Evolutionary conservation across 1,284 basidiomycete species (phyloP).

Genomic region (Apiotrichum mycotoxinovorans): DNA sequence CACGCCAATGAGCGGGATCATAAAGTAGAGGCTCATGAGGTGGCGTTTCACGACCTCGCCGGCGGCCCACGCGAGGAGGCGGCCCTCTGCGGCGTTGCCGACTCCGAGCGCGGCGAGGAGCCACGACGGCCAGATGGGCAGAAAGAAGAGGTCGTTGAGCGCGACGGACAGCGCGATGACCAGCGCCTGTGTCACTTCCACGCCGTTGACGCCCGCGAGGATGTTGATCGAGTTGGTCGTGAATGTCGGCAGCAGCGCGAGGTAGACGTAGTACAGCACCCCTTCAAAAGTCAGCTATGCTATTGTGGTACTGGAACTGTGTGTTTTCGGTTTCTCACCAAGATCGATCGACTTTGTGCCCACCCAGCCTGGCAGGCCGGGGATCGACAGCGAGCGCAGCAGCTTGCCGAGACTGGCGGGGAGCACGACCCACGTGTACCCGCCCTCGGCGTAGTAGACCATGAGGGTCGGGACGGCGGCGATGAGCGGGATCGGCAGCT

Average conservation of each 20-base stretch:
- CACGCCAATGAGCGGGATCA: conserved; percentile 88
- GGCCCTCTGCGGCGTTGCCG: conserved; percentile 50
- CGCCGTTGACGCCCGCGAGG: conserved; percentile 94
- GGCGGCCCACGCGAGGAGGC: conserved; percentile 44
- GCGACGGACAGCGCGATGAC: conserved; percentile 88
- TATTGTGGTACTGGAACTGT: not conserved
- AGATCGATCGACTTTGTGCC: conserved; percentile 75
- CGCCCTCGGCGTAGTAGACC: conserved; percentile 92
- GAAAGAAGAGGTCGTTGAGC: conserved; percentile 86
- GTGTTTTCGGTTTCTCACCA: conserved; percentile 56
- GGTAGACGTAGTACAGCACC: conserved; percentile 86
- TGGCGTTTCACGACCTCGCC: conserved; percentile 85
- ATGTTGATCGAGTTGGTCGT: conserved; percentile 99
- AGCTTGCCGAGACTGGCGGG: conserved; percentile 71
- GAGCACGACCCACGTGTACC: conserved; percentile 90
- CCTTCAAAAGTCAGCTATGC: not conserved
- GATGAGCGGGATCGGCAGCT: conserved; percentile 93
- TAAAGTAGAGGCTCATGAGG: conserved; percentile 91
- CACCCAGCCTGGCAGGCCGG: conserved; percentile 24
- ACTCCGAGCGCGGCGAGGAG: conserved; percentile 69
- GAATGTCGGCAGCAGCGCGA: conserved; percentile 93
- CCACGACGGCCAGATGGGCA: conserved; percentile 63
- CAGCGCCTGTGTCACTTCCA: conserved; percentile 88
- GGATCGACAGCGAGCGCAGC: conserved; percentile 44
- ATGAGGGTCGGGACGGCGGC: conserved; percentile 90